phyloP scores from a whole-genome alignment of 257 asterid species.

The Apocynum venetum region DNA sequence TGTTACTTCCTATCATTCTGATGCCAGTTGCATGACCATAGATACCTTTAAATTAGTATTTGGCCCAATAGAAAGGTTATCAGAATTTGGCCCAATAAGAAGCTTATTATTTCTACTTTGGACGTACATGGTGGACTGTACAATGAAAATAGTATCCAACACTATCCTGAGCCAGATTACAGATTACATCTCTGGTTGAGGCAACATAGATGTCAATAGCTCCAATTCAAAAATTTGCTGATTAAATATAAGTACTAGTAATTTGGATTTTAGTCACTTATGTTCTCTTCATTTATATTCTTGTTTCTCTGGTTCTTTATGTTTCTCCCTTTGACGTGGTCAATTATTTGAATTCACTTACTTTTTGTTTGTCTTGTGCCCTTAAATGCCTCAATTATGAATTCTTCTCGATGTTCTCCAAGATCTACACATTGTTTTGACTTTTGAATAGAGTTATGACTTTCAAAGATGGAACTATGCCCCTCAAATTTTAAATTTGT shows the following conservation, averaged over 20 bases:
- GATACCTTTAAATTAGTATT: slow-evolving; percentile 67
- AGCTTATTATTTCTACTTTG: not conserved
- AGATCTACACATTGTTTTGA: no score
- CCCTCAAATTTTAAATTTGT: no score
- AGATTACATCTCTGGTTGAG: slow-evolving; percentile 79
- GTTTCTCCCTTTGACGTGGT: not conserved
- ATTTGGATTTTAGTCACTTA: not conserved
- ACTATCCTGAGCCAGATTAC: slow-evolving; percentile 88
- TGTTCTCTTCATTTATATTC: not conserved
- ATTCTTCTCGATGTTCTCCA: not conserved
- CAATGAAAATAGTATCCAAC: slow-evolving; percentile 82
- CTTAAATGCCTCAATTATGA: not conserved
- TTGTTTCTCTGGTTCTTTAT: not conserved
- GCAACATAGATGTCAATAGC: slow-evolving; percentile 99
- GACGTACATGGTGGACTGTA: slow-evolving; percentile 81
- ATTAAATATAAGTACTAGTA: slow-evolving; percentile 54
- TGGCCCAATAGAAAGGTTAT: slow-evolving; percentile 67
- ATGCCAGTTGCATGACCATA: slow-evolving; percentile 89
- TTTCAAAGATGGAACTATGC: no score
- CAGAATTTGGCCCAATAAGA: not conserved
- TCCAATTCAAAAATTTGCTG: slow-evolving; percentile 97
- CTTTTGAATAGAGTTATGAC: no score
- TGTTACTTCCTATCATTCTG: slow-evolving; percentile 64
- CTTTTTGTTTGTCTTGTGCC: not conserved
- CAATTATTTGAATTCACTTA: not conserved